Conservation (phyloP, 441 rosid species). For the Pelargonium myrrhifolium region DNA sequence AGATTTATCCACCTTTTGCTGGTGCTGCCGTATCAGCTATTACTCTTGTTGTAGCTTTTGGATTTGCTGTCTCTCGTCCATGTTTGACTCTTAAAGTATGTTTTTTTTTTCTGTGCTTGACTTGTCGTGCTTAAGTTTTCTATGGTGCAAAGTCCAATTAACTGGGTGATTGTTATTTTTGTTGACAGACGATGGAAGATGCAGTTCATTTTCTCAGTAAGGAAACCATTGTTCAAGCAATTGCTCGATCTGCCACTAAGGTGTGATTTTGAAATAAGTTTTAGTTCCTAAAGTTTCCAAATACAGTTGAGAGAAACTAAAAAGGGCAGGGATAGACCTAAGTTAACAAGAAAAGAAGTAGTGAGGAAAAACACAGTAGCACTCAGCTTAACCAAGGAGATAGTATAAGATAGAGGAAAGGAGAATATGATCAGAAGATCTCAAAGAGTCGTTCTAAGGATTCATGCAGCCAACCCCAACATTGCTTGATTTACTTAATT, state of each 20-base stretch:
- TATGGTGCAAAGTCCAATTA: background rate
- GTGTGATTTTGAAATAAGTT: constrained; percentile 32
- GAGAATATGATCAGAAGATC: no score
- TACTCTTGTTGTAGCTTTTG: constrained; percentile 97
- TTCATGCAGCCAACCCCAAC: no score
- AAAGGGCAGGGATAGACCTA: no score
- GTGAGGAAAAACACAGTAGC: no score
- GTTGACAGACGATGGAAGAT: constrained; percentile 94
- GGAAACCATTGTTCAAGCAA: constrained; percentile 97
- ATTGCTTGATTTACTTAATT: background rate
- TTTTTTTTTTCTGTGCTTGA: constrained; percentile 7
- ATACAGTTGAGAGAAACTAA: background rate
- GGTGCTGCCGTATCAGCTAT: constrained; percentile 99
- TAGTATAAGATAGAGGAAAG: no score
- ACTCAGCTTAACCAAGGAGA: no score
- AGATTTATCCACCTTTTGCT: constrained; percentile 97
- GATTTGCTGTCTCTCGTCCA: constrained; percentile 99
- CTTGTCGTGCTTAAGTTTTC: constrained; percentile 14
- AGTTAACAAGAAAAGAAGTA: no score
- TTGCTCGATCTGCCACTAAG: constrained; percentile 97
- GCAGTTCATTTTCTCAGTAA: constrained; percentile 97
- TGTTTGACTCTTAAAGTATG: constrained; percentile 92
- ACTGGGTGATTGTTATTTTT: constrained; percentile 19
- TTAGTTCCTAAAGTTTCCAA: constrained; percentile 3
- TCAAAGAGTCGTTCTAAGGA: no score